Conservation (phyloP, 768 basidiomycete species). For the Pisolithus albus region DNA sequence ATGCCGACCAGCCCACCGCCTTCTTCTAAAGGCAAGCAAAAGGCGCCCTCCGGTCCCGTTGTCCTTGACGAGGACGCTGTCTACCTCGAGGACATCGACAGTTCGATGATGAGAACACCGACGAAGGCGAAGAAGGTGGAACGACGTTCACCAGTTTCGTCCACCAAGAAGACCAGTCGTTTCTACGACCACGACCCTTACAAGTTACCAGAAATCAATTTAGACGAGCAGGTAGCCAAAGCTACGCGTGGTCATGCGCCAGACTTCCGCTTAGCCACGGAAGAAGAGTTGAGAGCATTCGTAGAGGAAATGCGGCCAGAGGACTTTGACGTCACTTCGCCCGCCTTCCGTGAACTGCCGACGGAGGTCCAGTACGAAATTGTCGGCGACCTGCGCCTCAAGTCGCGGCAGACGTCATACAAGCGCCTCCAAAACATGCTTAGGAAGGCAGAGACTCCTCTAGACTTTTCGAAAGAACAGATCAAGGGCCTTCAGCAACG, state of each 20-base stretch:
- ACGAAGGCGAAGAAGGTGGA: constrained; percentile 18
- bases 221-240: constrained; percentile 56
- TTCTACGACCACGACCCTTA: constrained; percentile 88
- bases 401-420: constrained; percentile 92
- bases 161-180: constrained; percentile 48
- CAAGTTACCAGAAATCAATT: constrained; percentile 74
- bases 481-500: constrained; percentile 86
- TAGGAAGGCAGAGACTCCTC: constrained; percentile 63
- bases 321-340: constrained; percentile 87
- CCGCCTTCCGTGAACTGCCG: constrained; percentile 86
- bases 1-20: constrained; percentile 14
- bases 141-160: constrained; percentile 37
- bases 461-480: constrained; percentile 96
- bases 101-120: constrained; percentile 48
- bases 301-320: constrained; percentile 96
- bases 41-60: constrained; percentile 39
- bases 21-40: constrained; percentile 40
- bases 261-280: constrained; percentile 92
- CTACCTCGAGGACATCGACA: constrained; percentile 82
- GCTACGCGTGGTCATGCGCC: constrained; percentile 56
- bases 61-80: constrained; percentile 66
- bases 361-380: constrained; percentile 98
- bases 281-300: constrained; percentile 87
- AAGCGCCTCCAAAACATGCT: constrained; percentile 90
- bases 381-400: constrained; percentile 88